Base-by-base conservation (phyloP, 805 yeast genomes). In the Nakazawaea peltata region DNA sequence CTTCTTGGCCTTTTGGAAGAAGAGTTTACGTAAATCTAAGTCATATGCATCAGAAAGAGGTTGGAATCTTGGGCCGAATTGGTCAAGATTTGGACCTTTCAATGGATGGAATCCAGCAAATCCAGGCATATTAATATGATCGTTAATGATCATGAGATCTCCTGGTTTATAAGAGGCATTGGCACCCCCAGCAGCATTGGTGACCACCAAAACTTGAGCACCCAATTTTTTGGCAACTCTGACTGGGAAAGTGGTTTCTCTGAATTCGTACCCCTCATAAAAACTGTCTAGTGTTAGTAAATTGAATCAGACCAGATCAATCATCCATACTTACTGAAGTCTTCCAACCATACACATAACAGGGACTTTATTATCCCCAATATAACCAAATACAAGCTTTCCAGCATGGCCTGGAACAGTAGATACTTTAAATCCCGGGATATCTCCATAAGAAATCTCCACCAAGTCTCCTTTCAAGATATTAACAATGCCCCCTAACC, bases 131-230 rank as follows among this genome's bases (percentile, higher is more conserved):
- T 88, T 87, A 48, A 90, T 70, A 55, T 90, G 98, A 54, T 88
- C 98, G 44, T 70, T 70, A 43, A 90, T 73, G 32, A 92, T 68
- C 97, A 92, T 90, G 44, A 90, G 63, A 50, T 92, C 97, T 22
- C 97, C 96, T 2, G 90, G 83, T 35, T 67, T 67, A 56, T 58
- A 88, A 4, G 48, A 51, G 2, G 72, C 58, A 48, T 86, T 81
- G 30, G 82, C 56, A 1, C 96, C 97, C 30, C 97, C 98, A 2
- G 96, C 94, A 1, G 98, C 98, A 57, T 90, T 90, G n/a, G 97
- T 90, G 8, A 81, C 94, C 17, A 90, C 63, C 28, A 90, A 63
- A 3, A 67, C 64, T 30, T 65, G 56, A 19, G 79, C 75, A 0
- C 81, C 85, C 47, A 88, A 58, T 27, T 62, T 53, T 33, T 74